Base-by-base conservation (phyloP, 2,329 filamentous ascomycete genomes). In the Coleophoma crateriformis region DNA sequence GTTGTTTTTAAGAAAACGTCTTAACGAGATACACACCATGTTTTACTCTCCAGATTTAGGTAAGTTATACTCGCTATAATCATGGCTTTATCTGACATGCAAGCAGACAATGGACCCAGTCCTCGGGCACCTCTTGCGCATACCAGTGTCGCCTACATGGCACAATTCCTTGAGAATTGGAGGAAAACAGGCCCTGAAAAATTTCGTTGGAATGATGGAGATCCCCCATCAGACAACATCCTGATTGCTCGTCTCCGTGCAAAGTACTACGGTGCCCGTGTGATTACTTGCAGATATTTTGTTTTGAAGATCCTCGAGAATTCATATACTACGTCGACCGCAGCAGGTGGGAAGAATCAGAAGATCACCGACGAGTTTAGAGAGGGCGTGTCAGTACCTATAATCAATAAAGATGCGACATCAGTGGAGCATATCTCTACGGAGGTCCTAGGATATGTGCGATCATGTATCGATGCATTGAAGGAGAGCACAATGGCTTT, bases 201-300 rank as follows among this genome's bases (percentile, higher is more conserved):
- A 7, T 70, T 76, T 20, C 67, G 75, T 61, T 92, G 78, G 68
- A 69, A 51, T 38, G 60, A 60, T 52, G 68, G 75, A 2, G 88
- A 95, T 48, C 75, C 76, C 4, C 89, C 90, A 1, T 80, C 90
- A 0, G 67, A 63, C 0, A 84, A 96, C 45, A 90, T 97, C 52
- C 82, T 96, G 14, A 76, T 82, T 12, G 92, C 92, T 33, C 82
- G 94, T 19, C 75, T 97, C 53, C 84, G 92, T 39, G 94, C 88
- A 13, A 97, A 99, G 67, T 97, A 94, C 67, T 97, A 92, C 75
- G 94, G 94, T 17, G 91, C 90, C 0, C 81, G 87, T 56, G 90
- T 95, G 54, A 91, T 97, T 63, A 91, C 92, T 22, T 87, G 94
- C 64, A 81, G 94, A 20, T 89, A 88, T 1, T 90, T 92, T 53